Evolutionary conservation across 140 eudicot species (phyloP), one percentile per base, ranked within the genome.

Genomic region (Ambrosia hybrid): DNA sequence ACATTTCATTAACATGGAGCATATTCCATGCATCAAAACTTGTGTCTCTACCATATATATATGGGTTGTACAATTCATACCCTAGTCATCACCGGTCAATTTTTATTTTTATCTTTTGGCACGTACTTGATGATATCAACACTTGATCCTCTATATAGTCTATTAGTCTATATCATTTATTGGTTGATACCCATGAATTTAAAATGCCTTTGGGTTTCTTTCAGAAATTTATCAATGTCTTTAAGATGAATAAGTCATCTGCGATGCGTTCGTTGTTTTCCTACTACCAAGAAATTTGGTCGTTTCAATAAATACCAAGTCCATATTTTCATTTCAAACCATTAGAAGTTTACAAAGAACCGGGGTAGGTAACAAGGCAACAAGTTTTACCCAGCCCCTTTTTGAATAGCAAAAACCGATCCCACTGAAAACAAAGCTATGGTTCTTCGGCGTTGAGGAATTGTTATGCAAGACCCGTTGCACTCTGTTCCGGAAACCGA

Each of bases 211-310:
- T 51, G 17, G 61, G 61, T 16, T 55, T 56, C 12, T 56, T 16
- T 3, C 14, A 38, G 9, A 14, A 6, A 38, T 12, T 38, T 64
- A 13, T 0, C 5, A 4, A 9, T 1, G 21, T 45, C 41, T 4
- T 45, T 49, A 9, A 16, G 14, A 16, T 7, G 9, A 65, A 65
- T 66, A 8, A 8, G 71, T 41, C 71, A 66, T 13, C 70, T 45
- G 45, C 45, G 34, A 41, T 45, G 11, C 14, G 33, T 21, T 66
- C 13, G 5, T 17, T 46, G 51, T 17, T 21, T 8, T 21, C 9
- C n/a, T 7, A 16, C 56, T 6, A 41, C 46, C 46, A 66, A 64
- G 52, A 38, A 64, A 39, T 64, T 64, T 64, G 69, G 30, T 64
- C 39, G 5, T 21, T 14, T 39, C 43, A 15, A 3, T 67, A 48